These are phyloP conservation scores for Oleoguttula mirabilis DNA, from an alignment of 495 filamentous ascomycete genomes.

Conservation along the genomic window DNA sequence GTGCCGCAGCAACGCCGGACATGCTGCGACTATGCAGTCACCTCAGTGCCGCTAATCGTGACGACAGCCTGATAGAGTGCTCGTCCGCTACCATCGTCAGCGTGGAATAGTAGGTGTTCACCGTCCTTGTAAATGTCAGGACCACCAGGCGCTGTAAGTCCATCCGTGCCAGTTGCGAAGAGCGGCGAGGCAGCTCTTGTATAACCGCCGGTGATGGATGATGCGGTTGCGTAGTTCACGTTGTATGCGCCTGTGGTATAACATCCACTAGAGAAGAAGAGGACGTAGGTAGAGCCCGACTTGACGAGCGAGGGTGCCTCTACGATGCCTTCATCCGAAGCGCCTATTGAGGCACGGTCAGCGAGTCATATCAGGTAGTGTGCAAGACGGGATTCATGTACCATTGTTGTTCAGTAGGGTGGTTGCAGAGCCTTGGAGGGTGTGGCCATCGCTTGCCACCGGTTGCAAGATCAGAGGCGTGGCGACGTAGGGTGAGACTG, in stretches of 20 bases:
- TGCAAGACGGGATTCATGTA: no score
- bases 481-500: constrained; percentile 9
- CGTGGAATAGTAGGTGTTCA: constrained; percentile 21
- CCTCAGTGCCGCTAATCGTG: constrained; percentile 3
- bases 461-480: constrained; percentile 20
- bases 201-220: constrained; percentile 14
- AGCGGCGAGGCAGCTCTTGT: constrained; percentile 13
- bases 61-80: constrained; percentile 13
- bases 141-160: constrained; percentile 16
- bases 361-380: no score
- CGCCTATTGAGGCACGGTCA: no score
- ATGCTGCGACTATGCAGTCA: neutral
- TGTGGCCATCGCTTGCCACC: constrained; percentile 13
- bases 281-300: constrained; percentile 2
- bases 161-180: constrained; percentile 16
- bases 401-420: constrained; percentile 19
- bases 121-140: constrained; percentile 16
- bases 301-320: constrained; percentile 19
- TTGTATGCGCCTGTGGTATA: constrained; percentile 15
- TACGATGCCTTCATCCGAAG: constrained; percentile 12
- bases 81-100: constrained; percentile 4
- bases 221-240: constrained; percentile 17
- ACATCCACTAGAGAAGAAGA: constrained; percentile 8
- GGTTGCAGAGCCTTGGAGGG: neutral
- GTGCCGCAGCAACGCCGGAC: no score